Percentiles rank a stretch among this genome's conserved stretches.
These are phyloP conservation scores for Helenozyma baotianmanensis DNA, from an alignment of 805 yeast species.

Conservation along the genomic window DNA sequence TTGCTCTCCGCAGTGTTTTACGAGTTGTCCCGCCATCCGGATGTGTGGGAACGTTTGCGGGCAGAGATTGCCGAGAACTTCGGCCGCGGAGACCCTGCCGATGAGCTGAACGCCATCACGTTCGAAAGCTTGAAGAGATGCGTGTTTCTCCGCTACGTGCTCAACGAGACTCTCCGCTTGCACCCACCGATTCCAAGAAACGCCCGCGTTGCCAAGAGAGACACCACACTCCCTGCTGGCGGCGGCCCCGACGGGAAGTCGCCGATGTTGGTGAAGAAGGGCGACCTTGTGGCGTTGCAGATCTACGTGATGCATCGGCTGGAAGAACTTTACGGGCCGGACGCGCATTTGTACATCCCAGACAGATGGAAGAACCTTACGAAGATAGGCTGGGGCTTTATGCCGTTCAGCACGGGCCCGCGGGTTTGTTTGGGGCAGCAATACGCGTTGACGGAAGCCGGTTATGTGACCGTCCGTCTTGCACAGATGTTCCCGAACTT, in stretches of 20 bases:
- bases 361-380: slow-evolving; percentile 13
- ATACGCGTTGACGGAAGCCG: slow-evolving; percentile 14
- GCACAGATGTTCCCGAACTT: slow-evolving; percentile 7
- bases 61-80: slow-evolving; percentile 23
- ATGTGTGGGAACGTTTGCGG: slow-evolving; percentile 24
- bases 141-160: slow-evolving; percentile 40
- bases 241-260: slow-evolving; percentile 38
- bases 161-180: slow-evolving; percentile 46
- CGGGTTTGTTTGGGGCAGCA: slow-evolving; percentile 15
- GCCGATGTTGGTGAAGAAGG: slow-evolving; percentile 26
- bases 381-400: slow-evolving; percentile 9
- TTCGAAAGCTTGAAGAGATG: slow-evolving; percentile 46
- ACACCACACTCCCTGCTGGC: slow-evolving; percentile 47
- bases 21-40: slow-evolving; percentile 30
- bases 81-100: slow-evolving; percentile 7
- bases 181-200: slow-evolving; percentile 52
- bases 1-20: slow-evolving; percentile 25
- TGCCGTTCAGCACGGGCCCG: slow-evolving; percentile 13
- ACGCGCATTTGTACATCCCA: slow-evolving; percentile 11
- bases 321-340: slow-evolving; percentile 8
- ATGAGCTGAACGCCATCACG: slow-evolving; percentile 30
- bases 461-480: slow-evolving; percentile 8
- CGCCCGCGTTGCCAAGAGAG: slow-evolving; percentile 39
- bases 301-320: slow-evolving; percentile 11
- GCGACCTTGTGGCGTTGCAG: slow-evolving; percentile 9